A percentile compares a stretch with the other conserved stretches of the same genome.
Evolutionary conservation across 345 rosid genomes (phyloP).

Genomic region (Passiflora organensis): DNA sequence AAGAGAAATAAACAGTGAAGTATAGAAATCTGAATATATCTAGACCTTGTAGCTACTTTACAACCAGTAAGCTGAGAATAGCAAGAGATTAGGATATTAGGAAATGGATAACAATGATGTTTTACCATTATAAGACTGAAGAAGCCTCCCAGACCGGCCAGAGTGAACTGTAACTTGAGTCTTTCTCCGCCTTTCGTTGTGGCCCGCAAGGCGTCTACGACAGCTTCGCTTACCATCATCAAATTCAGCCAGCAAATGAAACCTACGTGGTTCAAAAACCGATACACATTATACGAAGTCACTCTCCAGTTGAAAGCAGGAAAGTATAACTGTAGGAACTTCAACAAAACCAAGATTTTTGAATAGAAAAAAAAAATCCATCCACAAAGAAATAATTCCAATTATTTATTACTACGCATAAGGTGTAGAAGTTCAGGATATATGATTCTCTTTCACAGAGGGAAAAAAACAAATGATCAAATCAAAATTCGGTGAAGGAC

Average conservation of each 20-base stretch:
- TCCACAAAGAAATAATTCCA: too few species aligned
- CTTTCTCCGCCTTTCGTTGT: slow-evolving; percentile 40
- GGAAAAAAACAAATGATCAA: too few species aligned
- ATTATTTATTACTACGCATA: too few species aligned
- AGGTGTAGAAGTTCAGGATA: too few species aligned
- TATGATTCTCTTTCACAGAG: too few species aligned
- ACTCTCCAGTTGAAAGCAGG: too few species aligned
- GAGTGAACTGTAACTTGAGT: slow-evolving; percentile 29
- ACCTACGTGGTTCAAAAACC: slow-evolving; percentile 24
- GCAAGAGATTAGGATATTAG: not conserved
- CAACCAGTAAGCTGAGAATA: not conserved
- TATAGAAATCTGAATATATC: not conserved
- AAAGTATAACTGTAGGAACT: not conserved
- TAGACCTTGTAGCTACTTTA: not conserved
- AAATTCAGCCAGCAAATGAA: slow-evolving; percentile 39
- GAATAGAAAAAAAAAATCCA: too few species aligned
- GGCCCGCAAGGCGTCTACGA: slow-evolving; percentile 44
- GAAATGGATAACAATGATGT: not conserved
- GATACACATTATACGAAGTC: not conserved
- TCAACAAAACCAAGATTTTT: not conserved
- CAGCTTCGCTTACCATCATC: slow-evolving; percentile 48
- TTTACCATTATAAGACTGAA: slow-evolving; percentile 47
- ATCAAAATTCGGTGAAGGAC: too few species aligned
- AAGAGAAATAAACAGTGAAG: too few species aligned
- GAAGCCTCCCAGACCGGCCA: slow-evolving; percentile 40